Base-by-base conservation (phyloP, 768 basidiomycete species). In the Mycena floridula region DNA sequence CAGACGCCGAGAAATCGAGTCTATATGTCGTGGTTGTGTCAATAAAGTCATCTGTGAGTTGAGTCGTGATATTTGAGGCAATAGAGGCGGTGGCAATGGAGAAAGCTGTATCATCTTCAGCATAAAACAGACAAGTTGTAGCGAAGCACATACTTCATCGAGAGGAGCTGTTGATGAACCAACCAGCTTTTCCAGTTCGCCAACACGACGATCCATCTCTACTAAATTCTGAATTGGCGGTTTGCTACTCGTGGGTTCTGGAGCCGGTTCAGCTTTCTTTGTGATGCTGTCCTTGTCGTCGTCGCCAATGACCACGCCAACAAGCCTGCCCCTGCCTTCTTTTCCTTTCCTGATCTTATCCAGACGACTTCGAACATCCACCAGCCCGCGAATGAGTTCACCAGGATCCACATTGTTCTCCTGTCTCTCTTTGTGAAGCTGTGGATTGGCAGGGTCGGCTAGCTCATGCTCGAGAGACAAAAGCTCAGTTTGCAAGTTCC, bases 21-120 rank as follows among this genome's bases (percentile, higher is more conserved):
- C 96, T 40, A 98, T 83, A 58, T 98, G 93, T 13, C 94, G 82
- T 0, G 96, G 95, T 66, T 97, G 93, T 0, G 95, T 89, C 37
- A 99, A 80, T 13, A 97, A 72, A 6, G 82, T 79, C 20, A 98
- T 69, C 59, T 96, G 92, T 18, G 81, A 79, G 56, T 89, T 91
- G 36, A 97, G 78, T 36, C 88, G 80, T 15, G 78, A 77, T 43
- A 97, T 73, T 40, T 89, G 76, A 0, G 89, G 84, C 3, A 96
- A 67, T n/a, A 97, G 70, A 3, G 89, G 88, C 5, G 84, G 74
- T 0, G 89, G 85, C 15, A 91, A 70, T 2, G 83, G 82, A 0
- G 85, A 77, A 1, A 76, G 68, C 87, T 89, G 49, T 8, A 20
- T 26, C 30, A 7, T 20, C 43, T 25, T 48, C 23, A 44, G 23